Percentiles rank a stretch among this genome's conserved stretches.
Evolutionary conservation across 129 eudicot species (phyloP).

Genomic region (Saussurea involucrata): DNA sequence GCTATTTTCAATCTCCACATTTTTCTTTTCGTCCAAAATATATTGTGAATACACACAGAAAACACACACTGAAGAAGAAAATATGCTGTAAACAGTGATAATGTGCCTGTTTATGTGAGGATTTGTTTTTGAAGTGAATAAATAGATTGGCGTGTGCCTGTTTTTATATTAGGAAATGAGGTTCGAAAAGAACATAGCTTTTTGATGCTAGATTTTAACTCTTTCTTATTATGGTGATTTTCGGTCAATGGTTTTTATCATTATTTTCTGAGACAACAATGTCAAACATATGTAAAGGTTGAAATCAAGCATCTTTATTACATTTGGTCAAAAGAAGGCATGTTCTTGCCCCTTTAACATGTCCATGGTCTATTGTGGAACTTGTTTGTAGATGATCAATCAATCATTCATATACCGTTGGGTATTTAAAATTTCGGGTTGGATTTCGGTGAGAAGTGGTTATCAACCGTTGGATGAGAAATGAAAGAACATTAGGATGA

Average conservation of each 20-base stretch:
- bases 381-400: not conserved
- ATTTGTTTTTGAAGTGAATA: not conserved
- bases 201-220: not conserved
- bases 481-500: too few species aligned
- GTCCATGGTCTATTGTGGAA: not conserved
- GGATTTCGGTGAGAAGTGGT: too few species aligned
- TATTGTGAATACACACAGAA: not conserved
- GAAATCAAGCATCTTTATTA: constrained; percentile 5
- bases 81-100: not conserved
- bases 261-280: constrained; percentile 5
- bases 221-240: not conserved
- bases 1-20: constrained; percentile 72
- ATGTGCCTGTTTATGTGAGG: not conserved
- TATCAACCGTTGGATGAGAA: too few species aligned
- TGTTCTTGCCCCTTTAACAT: not conserved
- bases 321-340: constrained; percentile 15
- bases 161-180: not conserved
- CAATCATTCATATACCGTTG: not conserved
- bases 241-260: not conserved
- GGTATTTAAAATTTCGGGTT: too few species aligned
- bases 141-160: not conserved
- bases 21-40: not conserved
- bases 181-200: not conserved
- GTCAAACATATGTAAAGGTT: constrained; percentile 7
- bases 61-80: not conserved